Conservation (phyloP, 257 asterid genomes). For the Nicotiana sylvestris region DNA sequence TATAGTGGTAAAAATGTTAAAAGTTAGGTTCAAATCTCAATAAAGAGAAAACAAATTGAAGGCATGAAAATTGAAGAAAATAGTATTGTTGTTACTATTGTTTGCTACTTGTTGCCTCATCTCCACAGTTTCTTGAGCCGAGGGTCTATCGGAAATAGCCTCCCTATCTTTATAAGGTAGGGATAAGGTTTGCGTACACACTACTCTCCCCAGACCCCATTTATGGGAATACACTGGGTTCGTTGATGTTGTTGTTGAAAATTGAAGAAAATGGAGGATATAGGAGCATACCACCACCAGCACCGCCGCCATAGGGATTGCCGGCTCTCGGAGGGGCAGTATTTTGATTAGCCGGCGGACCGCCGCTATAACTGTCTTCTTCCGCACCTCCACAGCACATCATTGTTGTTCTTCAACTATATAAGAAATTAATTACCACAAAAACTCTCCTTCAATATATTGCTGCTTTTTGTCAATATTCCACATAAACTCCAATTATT, state of each 20-base stretch:
- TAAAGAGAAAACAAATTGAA: too few relatives aligned
- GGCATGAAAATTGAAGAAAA: neutral
- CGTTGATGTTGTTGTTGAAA: too few relatives aligned
- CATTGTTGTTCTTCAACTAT: constrained; percentile 30
- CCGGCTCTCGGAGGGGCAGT: constrained; percentile 58
- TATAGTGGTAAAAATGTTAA: too few relatives aligned
- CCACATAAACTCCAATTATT: neutral
- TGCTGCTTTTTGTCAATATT: too few relatives aligned
- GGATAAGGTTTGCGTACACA: too few relatives aligned
- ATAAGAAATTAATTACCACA: constrained; percentile 13
- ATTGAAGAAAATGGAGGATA: neutral
- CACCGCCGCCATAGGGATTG: constrained; percentile 42
- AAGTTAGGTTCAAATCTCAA: too few relatives aligned
- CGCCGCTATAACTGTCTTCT: constrained; percentile 48
- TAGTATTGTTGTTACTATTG: neutral
- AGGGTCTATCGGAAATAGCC: too few relatives aligned
- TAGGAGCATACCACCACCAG: constrained; percentile 40
- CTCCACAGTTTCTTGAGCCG: too few relatives aligned
- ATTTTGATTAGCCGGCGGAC: constrained; percentile 57
- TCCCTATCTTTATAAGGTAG: too few relatives aligned
- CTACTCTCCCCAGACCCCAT: too few relatives aligned
- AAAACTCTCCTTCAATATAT: neutral
- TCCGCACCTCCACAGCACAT: constrained; percentile 79
- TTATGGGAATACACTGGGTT: too few relatives aligned
- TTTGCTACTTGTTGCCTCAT: too few relatives aligned